phyloP scores from a whole-genome alignment of 2,329 filamentous ascomycete species.

The Setomelanomma holmii region DNA sequence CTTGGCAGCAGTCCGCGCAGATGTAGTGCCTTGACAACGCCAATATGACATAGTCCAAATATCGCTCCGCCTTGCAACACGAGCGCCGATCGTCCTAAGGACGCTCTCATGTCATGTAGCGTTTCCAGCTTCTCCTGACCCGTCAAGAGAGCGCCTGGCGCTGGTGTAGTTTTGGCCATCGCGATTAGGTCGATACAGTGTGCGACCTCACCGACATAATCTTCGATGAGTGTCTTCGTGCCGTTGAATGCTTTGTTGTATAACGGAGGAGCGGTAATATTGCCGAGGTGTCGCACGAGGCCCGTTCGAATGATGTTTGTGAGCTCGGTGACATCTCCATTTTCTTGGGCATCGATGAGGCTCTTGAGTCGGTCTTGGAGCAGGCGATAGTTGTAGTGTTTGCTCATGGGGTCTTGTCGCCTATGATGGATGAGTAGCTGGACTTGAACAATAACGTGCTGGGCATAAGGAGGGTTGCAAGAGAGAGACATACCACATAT shows the following conservation, averaged over 20 bases:
- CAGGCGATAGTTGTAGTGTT: conserved; percentile 84
- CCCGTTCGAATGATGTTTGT: conserved; percentile 82
- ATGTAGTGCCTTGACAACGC: conserved; percentile 87
- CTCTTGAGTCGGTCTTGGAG: conserved; percentile 79
- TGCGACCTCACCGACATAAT: conserved; percentile 87
- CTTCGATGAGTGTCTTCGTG: conserved; percentile 88
- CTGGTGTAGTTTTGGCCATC: conserved; percentile 63
- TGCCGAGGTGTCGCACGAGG: conserved; percentile 83
- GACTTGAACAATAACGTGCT: background rate
- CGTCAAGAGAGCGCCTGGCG: conserved; percentile 61
- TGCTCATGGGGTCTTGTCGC: conserved; percentile 81
- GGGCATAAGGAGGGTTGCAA: background rate
- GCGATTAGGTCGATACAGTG: conserved; percentile 80
- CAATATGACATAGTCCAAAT: conserved; percentile 88
- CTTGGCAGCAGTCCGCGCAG: conserved; percentile 80
- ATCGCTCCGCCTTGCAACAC: conserved; percentile 90
- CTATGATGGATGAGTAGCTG: conserved; percentile 43
- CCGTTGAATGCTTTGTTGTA: conserved; percentile 88
- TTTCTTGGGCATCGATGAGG: conserved; percentile 72
- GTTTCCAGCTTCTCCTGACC: conserved; percentile 84
- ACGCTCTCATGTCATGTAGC: conserved; percentile 84
- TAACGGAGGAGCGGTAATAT: conserved; percentile 81
- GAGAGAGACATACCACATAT: conserved; percentile 69
- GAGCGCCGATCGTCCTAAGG: conserved; percentile 84
- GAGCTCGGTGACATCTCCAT: conserved; percentile 74